Conservation (phyloP, 1,284 basidiomycete genomes). For the Caloboletus inedulis region DNA sequence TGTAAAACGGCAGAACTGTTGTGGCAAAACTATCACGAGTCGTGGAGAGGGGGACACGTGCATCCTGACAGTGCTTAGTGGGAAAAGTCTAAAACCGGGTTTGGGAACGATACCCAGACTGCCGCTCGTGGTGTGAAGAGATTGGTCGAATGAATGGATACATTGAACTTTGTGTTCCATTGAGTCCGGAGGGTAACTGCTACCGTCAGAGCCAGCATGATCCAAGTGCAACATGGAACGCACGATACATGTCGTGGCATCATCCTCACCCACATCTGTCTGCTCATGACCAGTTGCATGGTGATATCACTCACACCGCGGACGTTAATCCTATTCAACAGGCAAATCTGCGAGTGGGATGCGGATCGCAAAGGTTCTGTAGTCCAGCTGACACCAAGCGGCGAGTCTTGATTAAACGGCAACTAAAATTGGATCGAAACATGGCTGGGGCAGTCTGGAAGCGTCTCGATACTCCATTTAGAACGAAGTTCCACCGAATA, state of each 20-base stretch:
- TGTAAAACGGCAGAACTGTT: not conserved
- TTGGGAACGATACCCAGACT: not conserved
- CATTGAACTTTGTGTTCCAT: not conserved
- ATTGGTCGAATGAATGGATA: not conserved
- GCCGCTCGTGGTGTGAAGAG: not conserved
- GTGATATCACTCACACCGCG: not conserved
- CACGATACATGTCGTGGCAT: not conserved
- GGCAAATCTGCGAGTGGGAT: not conserved
- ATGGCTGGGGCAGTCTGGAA: not conserved
- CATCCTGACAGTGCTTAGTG: not conserved
- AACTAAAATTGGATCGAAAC: not conserved
- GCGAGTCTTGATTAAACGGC: not conserved
- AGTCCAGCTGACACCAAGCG: not conserved
- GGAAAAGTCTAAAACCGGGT: not conserved
- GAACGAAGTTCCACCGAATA: slow-evolving; percentile 56
- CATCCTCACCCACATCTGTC: not conserved
- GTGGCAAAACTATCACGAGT: not conserved
- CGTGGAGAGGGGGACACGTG: not conserved
- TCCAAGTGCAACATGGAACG: not conserved
- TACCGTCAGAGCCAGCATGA: not conserved
- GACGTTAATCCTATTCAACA: not conserved
- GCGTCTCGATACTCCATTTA: slow-evolving; percentile 71
- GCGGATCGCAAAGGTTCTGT: not conserved
- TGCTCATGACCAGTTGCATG: not conserved
- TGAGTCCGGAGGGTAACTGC: not conserved